Conservation (phyloP, 148 eudicot species). For the Chenopodium suecicum region DNA sequence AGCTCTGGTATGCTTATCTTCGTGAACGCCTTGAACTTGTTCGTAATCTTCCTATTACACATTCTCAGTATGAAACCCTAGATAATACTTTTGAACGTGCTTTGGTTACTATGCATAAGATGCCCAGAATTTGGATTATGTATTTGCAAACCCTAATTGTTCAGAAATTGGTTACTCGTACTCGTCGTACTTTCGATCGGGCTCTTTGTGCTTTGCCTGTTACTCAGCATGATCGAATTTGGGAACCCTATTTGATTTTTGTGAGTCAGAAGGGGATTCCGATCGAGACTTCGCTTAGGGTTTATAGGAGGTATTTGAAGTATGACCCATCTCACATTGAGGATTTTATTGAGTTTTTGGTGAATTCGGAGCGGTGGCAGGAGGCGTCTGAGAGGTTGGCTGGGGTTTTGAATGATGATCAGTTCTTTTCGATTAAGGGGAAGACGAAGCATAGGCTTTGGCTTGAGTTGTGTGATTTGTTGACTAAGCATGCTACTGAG, state of each 20-base stretch:
- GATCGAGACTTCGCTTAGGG: slow-evolving; percentile 87
- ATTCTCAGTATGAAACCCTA: slow-evolving; percentile 56
- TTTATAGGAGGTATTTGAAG: slow-evolving; percentile 88
- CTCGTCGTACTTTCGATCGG: slow-evolving; percentile 73
- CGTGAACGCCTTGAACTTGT: slow-evolving; percentile 76
- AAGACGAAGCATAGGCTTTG: slow-evolving; percentile 83
- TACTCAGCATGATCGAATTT: slow-evolving; percentile 87
- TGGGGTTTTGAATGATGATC: slow-evolving; percentile 83
- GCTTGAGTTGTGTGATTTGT: slow-evolving; percentile 89
- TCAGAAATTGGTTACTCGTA: slow-evolving; percentile 57
- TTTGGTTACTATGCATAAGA: slow-evolving; percentile 89
- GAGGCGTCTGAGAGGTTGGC: slow-evolving; percentile 92
- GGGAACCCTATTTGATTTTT: slow-evolving; percentile 75
- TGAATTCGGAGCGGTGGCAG: slow-evolving; percentile 73
- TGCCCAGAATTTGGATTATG: slow-evolving; percentile 97
- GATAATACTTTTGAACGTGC: slow-evolving; percentile 91
- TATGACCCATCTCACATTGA: slow-evolving; percentile 85
- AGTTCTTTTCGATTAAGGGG: slow-evolving; percentile 79
- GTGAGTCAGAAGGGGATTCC: slow-evolving; percentile 86
- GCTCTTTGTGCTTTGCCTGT: slow-evolving; percentile 88
- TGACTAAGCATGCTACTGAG: slow-evolving; percentile 78
- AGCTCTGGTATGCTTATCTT: slow-evolving; percentile 84
- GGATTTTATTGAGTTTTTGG: slow-evolving; percentile 85
- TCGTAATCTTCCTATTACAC: slow-evolving; percentile 61
- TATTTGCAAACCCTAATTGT: slow-evolving; percentile 52